Percentiles rank a stretch among this genome's conserved stretches.
Conservation (phyloP, 352 stramenopile species). For the Hyphochytrium catenoides region DNA sequence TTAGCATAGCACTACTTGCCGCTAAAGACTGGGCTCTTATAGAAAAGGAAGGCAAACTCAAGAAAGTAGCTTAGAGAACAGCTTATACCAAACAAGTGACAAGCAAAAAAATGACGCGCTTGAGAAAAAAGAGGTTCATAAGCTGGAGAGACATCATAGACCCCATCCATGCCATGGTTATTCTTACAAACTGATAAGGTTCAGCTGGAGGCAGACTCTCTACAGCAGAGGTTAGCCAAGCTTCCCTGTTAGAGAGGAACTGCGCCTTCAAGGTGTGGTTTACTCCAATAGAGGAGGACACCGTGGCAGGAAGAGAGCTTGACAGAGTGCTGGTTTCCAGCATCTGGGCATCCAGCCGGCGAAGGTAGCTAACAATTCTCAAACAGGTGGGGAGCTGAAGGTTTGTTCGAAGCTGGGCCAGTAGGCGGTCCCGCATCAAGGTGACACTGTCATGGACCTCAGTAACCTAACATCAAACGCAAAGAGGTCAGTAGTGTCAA, state of each 20-base stretch:
- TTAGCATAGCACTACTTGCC: too few relatives aligned
- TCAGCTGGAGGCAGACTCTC: constrained; percentile 24
- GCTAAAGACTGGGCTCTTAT: too few relatives aligned
- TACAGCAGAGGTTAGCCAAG: constrained; percentile 37
- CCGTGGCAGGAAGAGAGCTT: too few relatives aligned
- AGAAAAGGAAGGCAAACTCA: not conserved
- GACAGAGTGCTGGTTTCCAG: constrained; percentile 12
- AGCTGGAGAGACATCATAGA: too few relatives aligned
- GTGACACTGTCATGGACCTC: constrained; percentile 37
- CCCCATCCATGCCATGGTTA: not conserved
- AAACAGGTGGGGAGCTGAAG: constrained; percentile 48
- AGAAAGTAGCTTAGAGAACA: constrained; percentile 1
- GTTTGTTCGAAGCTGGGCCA: constrained; percentile 54
- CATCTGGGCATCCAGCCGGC: constrained; percentile 24
- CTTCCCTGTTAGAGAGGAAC: constrained; percentile 43
- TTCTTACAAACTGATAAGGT: constrained; percentile 51
- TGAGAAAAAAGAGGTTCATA: not conserved
- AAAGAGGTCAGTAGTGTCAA: too few relatives aligned
- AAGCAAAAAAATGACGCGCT: not conserved
- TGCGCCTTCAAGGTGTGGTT: constrained; percentile 57
- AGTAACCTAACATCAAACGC: constrained; percentile 13
- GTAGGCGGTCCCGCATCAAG: constrained; percentile 32
- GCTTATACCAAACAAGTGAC: not conserved
- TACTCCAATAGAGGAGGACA: constrained; percentile 11
- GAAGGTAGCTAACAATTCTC: constrained; percentile 41